A percentile compares a stretch with the other conserved stretches of the same genome.
Evolutionary conservation across 306 rosid genomes (phyloP).

Genomic region (Vicia villosa): DNA sequence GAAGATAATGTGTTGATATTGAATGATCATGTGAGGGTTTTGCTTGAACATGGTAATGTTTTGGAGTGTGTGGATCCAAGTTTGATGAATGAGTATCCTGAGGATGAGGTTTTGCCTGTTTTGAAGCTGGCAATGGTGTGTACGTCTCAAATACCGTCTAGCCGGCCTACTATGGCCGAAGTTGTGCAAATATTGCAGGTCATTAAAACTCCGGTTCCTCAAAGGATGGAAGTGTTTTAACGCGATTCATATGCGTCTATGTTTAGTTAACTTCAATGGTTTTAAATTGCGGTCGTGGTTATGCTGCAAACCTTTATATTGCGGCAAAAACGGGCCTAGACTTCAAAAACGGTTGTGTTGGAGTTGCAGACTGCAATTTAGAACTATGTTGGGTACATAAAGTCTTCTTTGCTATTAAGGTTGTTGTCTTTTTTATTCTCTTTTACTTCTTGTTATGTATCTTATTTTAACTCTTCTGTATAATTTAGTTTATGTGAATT

Average conservation of each 20-base stretch:
- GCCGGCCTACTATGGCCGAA: slow-evolving; percentile 88
- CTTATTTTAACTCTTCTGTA: slow-evolving; percentile 2
- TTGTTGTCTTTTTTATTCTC: not conserved
- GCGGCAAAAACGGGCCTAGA: not conserved
- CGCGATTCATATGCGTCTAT: not conserved
- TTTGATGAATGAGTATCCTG: slow-evolving; percentile 60
- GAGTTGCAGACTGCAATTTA: not conserved
- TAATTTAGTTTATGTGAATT: slow-evolving; percentile 23
- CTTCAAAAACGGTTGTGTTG: too few relatives aligned
- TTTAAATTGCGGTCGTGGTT: not conserved
- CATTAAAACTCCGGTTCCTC: slow-evolving; percentile 80
- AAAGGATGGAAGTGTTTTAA: slow-evolving; percentile 62
- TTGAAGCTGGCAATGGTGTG: slow-evolving; percentile 77
- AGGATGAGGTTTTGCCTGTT: slow-evolving; percentile 80
- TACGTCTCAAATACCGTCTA: slow-evolving; percentile 81
- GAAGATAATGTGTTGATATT: slow-evolving; percentile 78
- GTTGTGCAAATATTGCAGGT: slow-evolving; percentile 78
- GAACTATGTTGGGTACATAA: slow-evolving; percentile 23
- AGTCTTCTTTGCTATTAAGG: slow-evolving; percentile 8
- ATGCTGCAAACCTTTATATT: not conserved
- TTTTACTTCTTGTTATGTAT: not conserved
- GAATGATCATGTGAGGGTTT: slow-evolving; percentile 69
- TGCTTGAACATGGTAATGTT: slow-evolving; percentile 77
- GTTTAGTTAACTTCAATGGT: slow-evolving; percentile 21
- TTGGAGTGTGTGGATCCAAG: slow-evolving; percentile 71